These are phyloP conservation scores for Arabidopsis suecica DNA, from an alignment of 345 rosid genomes.

Conservation along the genomic window DNA sequence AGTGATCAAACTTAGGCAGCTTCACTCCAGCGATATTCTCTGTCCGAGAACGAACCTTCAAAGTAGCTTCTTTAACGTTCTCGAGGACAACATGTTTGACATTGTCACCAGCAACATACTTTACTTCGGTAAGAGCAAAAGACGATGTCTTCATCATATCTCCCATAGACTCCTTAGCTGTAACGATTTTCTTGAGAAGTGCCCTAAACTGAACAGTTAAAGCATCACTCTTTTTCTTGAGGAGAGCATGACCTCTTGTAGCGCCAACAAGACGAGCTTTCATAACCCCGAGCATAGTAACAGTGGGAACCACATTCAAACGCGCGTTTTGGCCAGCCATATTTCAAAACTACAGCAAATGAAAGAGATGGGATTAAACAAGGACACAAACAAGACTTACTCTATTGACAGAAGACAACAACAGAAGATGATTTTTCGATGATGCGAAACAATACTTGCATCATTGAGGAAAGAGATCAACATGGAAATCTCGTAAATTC, in stretches of 20 bases:
- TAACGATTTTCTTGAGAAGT: conserved; percentile 80
- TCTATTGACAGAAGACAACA: conserved; percentile 10
- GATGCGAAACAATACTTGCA: neutral
- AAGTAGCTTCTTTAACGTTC: conserved; percentile 79
- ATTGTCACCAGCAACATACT: conserved; percentile 90
- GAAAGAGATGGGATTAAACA: neutral
- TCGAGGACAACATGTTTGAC: conserved; percentile 81
- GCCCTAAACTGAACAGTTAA: conserved; percentile 86
- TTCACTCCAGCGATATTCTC: conserved; percentile 94
- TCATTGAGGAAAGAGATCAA: conserved; percentile 10
- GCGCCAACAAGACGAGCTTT: conserved; percentile 91
- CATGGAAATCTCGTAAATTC: neutral
- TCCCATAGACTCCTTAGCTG: conserved; percentile 89
- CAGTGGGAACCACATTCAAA: conserved; percentile 89
- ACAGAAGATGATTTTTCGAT: neutral
- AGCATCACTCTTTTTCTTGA: conserved; percentile 98
- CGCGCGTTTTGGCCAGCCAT: conserved; percentile 86
- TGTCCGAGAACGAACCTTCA: conserved; percentile 78
- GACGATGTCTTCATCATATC: conserved; percentile 87
- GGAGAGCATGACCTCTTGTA: conserved; percentile 93
- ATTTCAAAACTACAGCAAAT: conserved; percentile 41
- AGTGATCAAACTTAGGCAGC: conserved; percentile 85
- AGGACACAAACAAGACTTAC: conserved; percentile 2
- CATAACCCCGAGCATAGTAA: conserved; percentile 76
- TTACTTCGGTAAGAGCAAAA: conserved; percentile 77